Evolutionary conservation across 305 asterid genomes (phyloP), one percentile per base, ranked within the genome.

Genomic region (Fraxinus greggii): DNA sequence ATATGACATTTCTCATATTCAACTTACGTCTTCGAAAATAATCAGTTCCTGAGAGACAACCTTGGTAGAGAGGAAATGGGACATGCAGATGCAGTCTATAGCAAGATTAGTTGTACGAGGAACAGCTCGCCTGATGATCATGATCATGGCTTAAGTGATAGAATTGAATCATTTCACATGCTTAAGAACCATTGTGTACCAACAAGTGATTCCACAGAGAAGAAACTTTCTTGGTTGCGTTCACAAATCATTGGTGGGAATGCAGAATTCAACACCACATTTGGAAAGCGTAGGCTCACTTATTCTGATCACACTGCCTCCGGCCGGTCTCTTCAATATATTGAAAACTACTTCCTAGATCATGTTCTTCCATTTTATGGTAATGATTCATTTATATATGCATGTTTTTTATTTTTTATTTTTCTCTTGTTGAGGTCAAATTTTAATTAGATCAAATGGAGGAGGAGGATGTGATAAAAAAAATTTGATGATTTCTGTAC

Each of bases 241-340:
- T 89, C 94, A 36, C 94, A 93, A 80, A 91, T 92, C 10, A 85
- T 92, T 10, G 94, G 97, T 4, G 81, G 40, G 5, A 8, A 85
- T 7, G 81, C 85, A 1, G 89, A 88, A 29, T 89, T 93, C 10
- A 78, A 86, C 40, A 81, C 96, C 23, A 93, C 97, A 0, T 93
- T 91, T 31, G 96, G 94, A 10, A 82, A 85, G 81, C 93, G 96
- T 26, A 88, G 79, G 87, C 95, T 91, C 77, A 90, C 92, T 5
- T 93, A 93, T 81, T 92, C 97, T 24, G 97, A 93, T 69, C 94
- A 93, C 81, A 93, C 96, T 51, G 97, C 97, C 54, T 88, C 97
- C 4, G 97, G 94, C 33, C 90, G 97, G 72, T 84, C 87, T 19
- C 92, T 93, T 76, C 92, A 38, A 23, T 89, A 54, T 74, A 81